Evolutionary conservation across 225 moss, liverwort and hornwort species (phyloP).

Genomic region (Polytrichum commune): DNA sequence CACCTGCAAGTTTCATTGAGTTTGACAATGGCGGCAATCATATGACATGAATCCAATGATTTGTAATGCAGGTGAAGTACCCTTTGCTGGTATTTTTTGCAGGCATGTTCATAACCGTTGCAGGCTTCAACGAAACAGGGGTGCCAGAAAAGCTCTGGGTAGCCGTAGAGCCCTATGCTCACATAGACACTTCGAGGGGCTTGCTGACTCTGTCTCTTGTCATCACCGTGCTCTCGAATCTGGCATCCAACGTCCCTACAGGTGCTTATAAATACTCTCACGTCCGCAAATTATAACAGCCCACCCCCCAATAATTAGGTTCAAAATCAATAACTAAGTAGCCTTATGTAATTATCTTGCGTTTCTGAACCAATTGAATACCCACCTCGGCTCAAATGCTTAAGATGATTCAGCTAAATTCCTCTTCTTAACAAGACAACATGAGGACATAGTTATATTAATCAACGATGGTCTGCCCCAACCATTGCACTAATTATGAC

Average conservation of each 20-base stretch:
- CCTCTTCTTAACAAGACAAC: neutral
- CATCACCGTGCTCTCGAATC: constrained; percentile 76
- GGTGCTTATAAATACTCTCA: constrained; percentile 26
- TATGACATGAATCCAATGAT: too few species aligned
- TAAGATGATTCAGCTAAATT: neutral
- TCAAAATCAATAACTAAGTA: neutral
- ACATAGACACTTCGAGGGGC: constrained; percentile 52
- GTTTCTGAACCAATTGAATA: neutral
- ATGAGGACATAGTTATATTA: too few species aligned
- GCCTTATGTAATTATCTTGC: neutral
- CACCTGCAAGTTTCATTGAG: too few species aligned
- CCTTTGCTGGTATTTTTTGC: constrained; percentile 86
- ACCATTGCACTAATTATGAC: too few species aligned
- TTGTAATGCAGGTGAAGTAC: constrained; percentile 63
- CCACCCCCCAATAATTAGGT: too few species aligned
- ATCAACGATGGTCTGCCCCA: too few species aligned
- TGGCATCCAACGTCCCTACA: constrained; percentile 90
- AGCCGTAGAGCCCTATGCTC: constrained; percentile 75
- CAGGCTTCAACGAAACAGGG: constrained; percentile 74
- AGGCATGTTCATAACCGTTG: constrained; percentile 84
- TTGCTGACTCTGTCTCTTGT: constrained; percentile 54
- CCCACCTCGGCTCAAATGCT: neutral
- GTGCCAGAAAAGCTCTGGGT: constrained; percentile 65
- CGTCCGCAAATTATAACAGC: too few species aligned
- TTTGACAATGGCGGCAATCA: too few species aligned